Evolutionary conservation across 2,329 filamentous ascomycete species (phyloP).

Genomic region (Sarocladium oryzae): DNA sequence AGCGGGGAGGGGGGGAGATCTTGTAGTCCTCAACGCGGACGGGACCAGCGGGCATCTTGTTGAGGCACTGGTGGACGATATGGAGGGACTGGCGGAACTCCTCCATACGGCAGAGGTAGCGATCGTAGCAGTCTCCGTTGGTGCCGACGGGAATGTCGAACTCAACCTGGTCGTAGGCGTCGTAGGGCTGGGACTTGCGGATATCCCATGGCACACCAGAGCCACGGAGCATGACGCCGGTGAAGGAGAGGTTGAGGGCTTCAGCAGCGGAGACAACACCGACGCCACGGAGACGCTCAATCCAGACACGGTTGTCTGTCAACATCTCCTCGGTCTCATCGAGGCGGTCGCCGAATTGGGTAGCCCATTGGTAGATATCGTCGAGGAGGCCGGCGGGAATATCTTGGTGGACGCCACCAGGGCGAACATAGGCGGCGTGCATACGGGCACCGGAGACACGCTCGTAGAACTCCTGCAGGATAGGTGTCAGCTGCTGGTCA

Average conservation of each 20-base stretch:
- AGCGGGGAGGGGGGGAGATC: constrained; percentile 87
- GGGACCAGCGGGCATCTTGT: constrained; percentile 95
- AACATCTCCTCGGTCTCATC: constrained; percentile 98
- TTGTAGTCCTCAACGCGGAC: constrained; percentile 98
- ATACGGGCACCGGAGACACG: constrained; percentile 96
- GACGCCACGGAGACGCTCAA: constrained; percentile 81
- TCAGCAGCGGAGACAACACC: constrained; percentile 88
- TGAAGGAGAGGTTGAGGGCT: constrained; percentile 95
- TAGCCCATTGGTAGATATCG: constrained; percentile 99
- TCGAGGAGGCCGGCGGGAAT: constrained; percentile 89
- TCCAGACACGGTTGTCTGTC: constrained; percentile 99
- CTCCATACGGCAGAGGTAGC: constrained; percentile 98
- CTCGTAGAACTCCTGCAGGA: constrained; percentile 93
- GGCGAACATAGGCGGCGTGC: constrained; percentile 93
- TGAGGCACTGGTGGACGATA: constrained; percentile 97
- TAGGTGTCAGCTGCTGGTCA: not conserved
- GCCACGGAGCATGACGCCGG: constrained; percentile 94
- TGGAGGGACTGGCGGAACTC: constrained; percentile 97
- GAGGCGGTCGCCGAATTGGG: constrained; percentile 95
- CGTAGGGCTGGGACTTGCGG: constrained; percentile 93
- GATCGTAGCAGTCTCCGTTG: constrained; percentile 98
- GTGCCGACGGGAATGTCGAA: constrained; percentile 96
- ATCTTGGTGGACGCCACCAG: constrained; percentile 94
- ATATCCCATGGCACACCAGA: constrained; percentile 95
- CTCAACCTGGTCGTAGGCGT: constrained; percentile 95